Percentiles rank a stretch among this genome's conserved stretches.
These are phyloP conservation scores for Aaosphaeria arxii DNA, from an alignment of 2,329 filamentous ascomycete genomes.

Conservation along the genomic window DNA sequence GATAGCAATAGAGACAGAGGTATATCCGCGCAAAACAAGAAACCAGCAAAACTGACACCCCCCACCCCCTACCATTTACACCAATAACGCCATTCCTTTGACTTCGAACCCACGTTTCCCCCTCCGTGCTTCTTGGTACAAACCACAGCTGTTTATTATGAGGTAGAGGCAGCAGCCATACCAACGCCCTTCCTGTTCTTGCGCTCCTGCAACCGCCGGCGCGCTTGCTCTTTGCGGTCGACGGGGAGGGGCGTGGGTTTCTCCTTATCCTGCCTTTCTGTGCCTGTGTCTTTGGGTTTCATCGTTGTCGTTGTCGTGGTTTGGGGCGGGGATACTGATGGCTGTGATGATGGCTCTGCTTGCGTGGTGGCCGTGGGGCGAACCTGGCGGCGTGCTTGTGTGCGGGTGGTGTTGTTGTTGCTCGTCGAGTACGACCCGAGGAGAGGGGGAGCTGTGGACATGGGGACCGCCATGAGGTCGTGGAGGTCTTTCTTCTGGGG, in stretches of 20 bases:
- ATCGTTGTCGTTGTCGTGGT: too few species aligned
- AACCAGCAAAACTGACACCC: too few species aligned
- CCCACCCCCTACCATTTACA: too few species aligned
- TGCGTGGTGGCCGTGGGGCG: neutral
- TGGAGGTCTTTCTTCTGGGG: constrained; percentile 22
- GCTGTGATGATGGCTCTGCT: neutral
- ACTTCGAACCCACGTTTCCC: too few species aligned
- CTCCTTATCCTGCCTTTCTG: constrained; percentile 9
- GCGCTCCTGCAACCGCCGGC: constrained; percentile 20
- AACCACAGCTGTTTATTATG: too few species aligned
- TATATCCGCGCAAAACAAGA: too few species aligned
- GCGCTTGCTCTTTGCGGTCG: constrained; percentile 27
- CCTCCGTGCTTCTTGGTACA: too few species aligned
- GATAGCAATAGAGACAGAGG: too few species aligned
- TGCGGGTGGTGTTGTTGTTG: neutral
- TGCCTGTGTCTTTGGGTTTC: neutral
- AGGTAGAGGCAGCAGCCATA: too few species aligned
- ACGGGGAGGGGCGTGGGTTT: constrained; percentile 8
- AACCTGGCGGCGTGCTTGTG: neutral
- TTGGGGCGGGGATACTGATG: too few species aligned
- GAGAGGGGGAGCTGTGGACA: constrained; percentile 23
- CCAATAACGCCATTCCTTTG: too few species aligned
- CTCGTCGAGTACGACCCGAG: constrained; percentile 18
- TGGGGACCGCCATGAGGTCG: constrained; percentile 24
- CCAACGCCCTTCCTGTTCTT: constrained; percentile 15